Base-by-base conservation (phyloP, 495 filamentous ascomycete species). In the Penicillium steckii region DNA sequence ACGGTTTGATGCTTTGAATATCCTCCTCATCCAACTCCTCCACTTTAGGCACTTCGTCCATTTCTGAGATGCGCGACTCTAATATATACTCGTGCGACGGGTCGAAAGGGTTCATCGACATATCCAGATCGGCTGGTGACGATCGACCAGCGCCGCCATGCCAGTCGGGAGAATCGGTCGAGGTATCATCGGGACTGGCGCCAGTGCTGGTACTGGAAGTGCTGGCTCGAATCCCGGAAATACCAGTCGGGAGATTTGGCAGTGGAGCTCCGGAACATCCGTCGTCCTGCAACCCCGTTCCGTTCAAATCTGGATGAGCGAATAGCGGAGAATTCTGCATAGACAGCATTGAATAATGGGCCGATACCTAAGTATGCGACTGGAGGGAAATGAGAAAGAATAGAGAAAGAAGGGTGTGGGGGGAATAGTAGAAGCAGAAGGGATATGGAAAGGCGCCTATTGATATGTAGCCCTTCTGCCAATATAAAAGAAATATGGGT, bases 11-110 rank as follows among this genome's bases (percentile, higher is more conserved):
- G 55, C 55, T 61, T 23, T 66, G 62, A n/a, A 76, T 46, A 24
- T 67, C 63, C 24, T 74, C 67, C 22, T 71, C 73, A n/a, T 75
- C 72, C 50, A 75, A 19, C 60, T 76, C 72, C 48, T 77, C 74
- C 43, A 77, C 59, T 55, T 77, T 77, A 41, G 72, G 74, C 13
- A 54, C 53, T 13, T 59, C 62, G 18, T 44, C 56, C 53, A 66
- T 61, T 10, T 61, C 38, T 21, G n/a, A 49, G 8, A 63, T 45
- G 25, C 50, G 65, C 8, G 57, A 33, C 24, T 60, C 60, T 24
- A 52, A 46, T 10, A 24, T 29, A 30, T 66, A 62, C 18, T 38
- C 46, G n/a, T 62, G 56, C 22, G 66, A 48, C 26, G 50, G 59
- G n/a, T 48, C 44, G 29, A 64, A 58, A 18, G 19, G 25, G 15